phyloP scores from a whole-genome alignment of 1,284 basidiomycete species.

The Ceratorhiza oryzae-sativae region DNA sequence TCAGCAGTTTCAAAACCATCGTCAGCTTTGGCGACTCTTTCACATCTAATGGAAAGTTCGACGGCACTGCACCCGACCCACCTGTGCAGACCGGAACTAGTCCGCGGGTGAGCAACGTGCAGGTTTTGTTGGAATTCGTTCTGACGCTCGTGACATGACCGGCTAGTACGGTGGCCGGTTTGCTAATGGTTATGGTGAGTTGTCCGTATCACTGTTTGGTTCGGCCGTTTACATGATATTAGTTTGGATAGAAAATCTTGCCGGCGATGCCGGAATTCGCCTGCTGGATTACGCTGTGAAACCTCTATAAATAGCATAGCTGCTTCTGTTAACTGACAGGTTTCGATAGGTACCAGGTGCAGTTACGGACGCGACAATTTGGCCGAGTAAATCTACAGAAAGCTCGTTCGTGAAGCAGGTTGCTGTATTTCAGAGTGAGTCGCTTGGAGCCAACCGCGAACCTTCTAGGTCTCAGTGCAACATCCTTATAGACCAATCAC shows the following conservation, averaged over 20 bases:
- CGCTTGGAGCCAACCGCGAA: neutral
- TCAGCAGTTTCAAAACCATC: constrained; percentile 15
- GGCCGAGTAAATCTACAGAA: constrained; percentile 32
- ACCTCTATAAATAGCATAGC: neutral
- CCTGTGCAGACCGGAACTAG: constrained; percentile 32
- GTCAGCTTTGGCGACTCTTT: constrained; percentile 37
- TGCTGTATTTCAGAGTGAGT: constrained; percentile 20
- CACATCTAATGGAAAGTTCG: constrained; percentile 29
- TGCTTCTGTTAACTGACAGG: neutral
- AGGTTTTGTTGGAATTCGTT: neutral
- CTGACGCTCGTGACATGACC: neutral
- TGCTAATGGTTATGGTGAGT: constrained; percentile 32
- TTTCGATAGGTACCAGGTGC: constrained; percentile 24
- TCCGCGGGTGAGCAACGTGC: neutral
- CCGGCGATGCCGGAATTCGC: constrained; percentile 17
- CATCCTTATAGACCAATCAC: constrained; percentile 9
- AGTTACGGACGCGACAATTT: constrained; percentile 27
- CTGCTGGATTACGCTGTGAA: constrained; percentile 30
- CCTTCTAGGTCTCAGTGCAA: neutral
- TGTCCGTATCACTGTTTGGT: neutral
- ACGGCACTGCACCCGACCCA: constrained; percentile 27
- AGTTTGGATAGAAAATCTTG: constrained; percentile 36
- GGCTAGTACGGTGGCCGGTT: constrained; percentile 30
- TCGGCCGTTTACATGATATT: neutral
- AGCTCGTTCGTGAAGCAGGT: constrained; percentile 35